Conservation (phyloP, 495 filamentous ascomycete genomes). For the Penicillium pulvis region DNA sequence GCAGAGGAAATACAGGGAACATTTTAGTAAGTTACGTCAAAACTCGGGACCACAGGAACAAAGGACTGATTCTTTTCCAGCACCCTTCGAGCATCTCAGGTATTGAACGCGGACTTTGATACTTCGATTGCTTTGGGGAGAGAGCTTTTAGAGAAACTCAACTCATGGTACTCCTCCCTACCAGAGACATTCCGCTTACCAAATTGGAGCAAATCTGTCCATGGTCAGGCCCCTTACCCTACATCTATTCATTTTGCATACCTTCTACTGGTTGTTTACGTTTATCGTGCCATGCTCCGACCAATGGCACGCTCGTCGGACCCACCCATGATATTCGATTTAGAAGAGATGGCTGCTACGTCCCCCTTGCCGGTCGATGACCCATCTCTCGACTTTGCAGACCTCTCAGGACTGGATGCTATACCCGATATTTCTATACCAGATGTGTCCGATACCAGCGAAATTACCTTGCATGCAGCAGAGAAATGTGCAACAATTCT, state of each 20-base stretch:
- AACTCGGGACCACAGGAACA: background rate
- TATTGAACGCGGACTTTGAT: slow-evolving; percentile 31
- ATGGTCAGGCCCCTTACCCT: slow-evolving; percentile 31
- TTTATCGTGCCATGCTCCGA: slow-evolving; percentile 40
- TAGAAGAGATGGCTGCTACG: slow-evolving; percentile 30
- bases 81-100: slow-evolving; percentile 37
- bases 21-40: slow-evolving; percentile 29
- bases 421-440: slow-evolving; percentile 31
- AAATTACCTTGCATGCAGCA: slow-evolving; percentile 34
- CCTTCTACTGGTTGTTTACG: slow-evolving; percentile 36
- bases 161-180: slow-evolving; percentile 35
- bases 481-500: slow-evolving; percentile 39
- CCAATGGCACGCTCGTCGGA: slow-evolving; percentile 38
- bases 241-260: slow-evolving; percentile 41
- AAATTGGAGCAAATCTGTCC: slow-evolving; percentile 37
- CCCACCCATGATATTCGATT: slow-evolving; percentile 37
- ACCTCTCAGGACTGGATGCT: slow-evolving; percentile 26
- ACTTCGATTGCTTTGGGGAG: slow-evolving; percentile 33
- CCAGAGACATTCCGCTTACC: slow-evolving; percentile 32
- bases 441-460: slow-evolving; percentile 28
- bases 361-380: slow-evolving; percentile 24
- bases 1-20: slow-evolving; percentile 37
- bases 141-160: slow-evolving; percentile 29
- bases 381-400: slow-evolving; percentile 24
- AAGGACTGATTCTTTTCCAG: slow-evolving; percentile 5